These are phyloP conservation scores for Erodium texanum DNA, from an alignment of 441 rosid genomes.

Conservation along the genomic window DNA sequence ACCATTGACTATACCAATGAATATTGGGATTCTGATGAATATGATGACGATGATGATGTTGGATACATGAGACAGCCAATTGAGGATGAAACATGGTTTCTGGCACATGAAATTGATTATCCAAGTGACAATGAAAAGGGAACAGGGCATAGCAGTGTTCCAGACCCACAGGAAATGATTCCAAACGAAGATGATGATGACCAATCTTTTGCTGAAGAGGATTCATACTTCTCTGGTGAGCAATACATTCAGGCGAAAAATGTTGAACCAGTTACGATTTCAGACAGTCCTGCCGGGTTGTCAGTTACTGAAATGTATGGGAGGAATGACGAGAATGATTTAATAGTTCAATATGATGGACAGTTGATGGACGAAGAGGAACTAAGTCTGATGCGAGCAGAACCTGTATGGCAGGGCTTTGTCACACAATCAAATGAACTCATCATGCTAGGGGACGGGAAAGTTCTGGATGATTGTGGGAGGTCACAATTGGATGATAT, in stretches of 20 bases:
- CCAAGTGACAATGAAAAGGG: slow-evolving; percentile 98
- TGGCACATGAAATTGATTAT: slow-evolving; percentile 95
- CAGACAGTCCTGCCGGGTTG: slow-evolving; percentile 60
- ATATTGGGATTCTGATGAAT: slow-evolving; percentile 98
- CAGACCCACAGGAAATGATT: slow-evolving; percentile 60
- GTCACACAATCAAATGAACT: slow-evolving; percentile 73
- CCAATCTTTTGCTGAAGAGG: slow-evolving; percentile 88
- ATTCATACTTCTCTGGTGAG: slow-evolving; percentile 82
- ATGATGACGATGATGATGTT: slow-evolving; percentile 92
- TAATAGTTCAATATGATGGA: slow-evolving; percentile 68
- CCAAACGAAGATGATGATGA: slow-evolving; percentile 73
- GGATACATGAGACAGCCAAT: slow-evolving; percentile 97
- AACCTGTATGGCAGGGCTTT: slow-evolving; percentile 96
- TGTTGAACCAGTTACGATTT: slow-evolving; percentile 48
- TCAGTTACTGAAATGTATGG: slow-evolving; percentile 55
- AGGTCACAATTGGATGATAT: slow-evolving; percentile 49
- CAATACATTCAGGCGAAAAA: slow-evolving; percentile 57
- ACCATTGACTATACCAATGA: slow-evolving; percentile 80
- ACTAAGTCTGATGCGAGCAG: slow-evolving; percentile 59
- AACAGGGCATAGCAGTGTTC: slow-evolving; percentile 64
- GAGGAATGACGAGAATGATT: slow-evolving; percentile 45
- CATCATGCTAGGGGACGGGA: slow-evolving; percentile 52
- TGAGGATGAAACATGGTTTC: slow-evolving; percentile 95
- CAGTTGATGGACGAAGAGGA: slow-evolving; percentile 79
- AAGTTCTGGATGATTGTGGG: slow-evolving; percentile 35